phyloP scores from a whole-genome alignment of 192 early-diverging fungal genomes.

The Backusella parvicylindrica region DNA sequence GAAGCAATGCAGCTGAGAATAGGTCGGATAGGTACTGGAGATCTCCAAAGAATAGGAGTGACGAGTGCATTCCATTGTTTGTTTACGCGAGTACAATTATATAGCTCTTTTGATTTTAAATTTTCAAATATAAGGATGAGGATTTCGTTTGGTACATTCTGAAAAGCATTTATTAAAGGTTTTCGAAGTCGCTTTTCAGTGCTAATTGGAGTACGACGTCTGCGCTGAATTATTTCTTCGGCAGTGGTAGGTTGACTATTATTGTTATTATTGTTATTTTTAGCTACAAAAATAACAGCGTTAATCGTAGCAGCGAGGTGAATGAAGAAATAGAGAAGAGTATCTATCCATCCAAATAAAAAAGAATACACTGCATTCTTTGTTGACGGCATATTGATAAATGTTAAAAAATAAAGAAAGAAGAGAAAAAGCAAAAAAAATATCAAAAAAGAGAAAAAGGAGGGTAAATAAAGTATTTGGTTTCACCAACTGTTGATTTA shows the following conservation, averaged over 20 bases:
- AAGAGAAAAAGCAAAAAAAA: neutral
- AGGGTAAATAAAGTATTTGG: conserved; percentile 2
- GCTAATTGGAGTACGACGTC: neutral
- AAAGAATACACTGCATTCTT: neutral
- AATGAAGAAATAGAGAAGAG: neutral
- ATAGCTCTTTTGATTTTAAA: conserved; percentile 1
- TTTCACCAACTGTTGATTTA: neutral
- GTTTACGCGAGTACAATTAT: conserved; percentile 10
- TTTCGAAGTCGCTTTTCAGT: neutral
- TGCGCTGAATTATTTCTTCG: neutral
- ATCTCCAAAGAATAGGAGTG: conserved; percentile 18
- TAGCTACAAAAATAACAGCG: neutral
- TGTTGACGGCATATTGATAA: neutral
- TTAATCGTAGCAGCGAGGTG: neutral
- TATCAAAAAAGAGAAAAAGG: neutral
- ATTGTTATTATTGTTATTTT: neutral
- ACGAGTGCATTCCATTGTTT: conserved; percentile 13
- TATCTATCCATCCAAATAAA: conserved; percentile 1
- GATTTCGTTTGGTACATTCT: conserved; percentile 15
- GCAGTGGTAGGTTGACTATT: neutral
- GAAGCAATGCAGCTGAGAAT: conserved; percentile 9
- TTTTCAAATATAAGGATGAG: conserved; percentile 9
- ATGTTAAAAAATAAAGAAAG: neutral
- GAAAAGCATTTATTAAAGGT: neutral
- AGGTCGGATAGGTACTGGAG: conserved; percentile 4